Evolutionary conservation across 441 rosid species (phyloP), one percentile per base, ranked within the genome.

Genomic region (Gossypium schwendimanii): DNA sequence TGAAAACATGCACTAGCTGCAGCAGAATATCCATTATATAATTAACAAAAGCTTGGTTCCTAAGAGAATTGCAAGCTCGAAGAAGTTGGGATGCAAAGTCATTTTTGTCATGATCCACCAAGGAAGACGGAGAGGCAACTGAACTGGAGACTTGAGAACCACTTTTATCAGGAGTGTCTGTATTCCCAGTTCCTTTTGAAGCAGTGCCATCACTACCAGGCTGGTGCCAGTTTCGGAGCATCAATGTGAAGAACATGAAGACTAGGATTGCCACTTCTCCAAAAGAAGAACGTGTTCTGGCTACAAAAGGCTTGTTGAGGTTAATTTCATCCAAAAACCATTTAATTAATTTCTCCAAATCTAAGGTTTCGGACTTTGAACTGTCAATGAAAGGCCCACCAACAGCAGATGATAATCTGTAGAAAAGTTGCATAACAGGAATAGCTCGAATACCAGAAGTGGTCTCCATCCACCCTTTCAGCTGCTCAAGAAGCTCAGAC

Each of bases 201-300:
- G 74, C 73, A 81, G 89, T 77, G 75, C 83, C 67, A 82, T 91
- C 98, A 75, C 86, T 87, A 66, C 98, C 98, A 75, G 99, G 99
- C 80, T 94, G 99, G 75, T 97, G 98, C 99, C 99, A 97, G 78
- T 96, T 97, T 70, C 99, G 96, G 54, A 97, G 99, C 99, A 97
- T 97, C 92, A 97, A 83, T 71, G 99, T 97, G 86, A 94, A 92
- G 80, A 94, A 97, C 99, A 94, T 94, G 81, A 97, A 97, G 70
- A 97, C 92, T 81, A 97, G 92, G 68, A 97, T 96, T 23, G 91
- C 87, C 76, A 94, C 92, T 84, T 92, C 99, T 69, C 99, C 99
- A 77, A 91, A 92, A 73, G 90, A 83, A 77, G 99, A 85, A 39
- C 93, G 96, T 64, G 79, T 74, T 82, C 80, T 84, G 52, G 92